These are phyloP conservation scores for Allium fistulosum DNA, from an alignment of 106 monocot genomes.

Conservation along the genomic window DNA sequence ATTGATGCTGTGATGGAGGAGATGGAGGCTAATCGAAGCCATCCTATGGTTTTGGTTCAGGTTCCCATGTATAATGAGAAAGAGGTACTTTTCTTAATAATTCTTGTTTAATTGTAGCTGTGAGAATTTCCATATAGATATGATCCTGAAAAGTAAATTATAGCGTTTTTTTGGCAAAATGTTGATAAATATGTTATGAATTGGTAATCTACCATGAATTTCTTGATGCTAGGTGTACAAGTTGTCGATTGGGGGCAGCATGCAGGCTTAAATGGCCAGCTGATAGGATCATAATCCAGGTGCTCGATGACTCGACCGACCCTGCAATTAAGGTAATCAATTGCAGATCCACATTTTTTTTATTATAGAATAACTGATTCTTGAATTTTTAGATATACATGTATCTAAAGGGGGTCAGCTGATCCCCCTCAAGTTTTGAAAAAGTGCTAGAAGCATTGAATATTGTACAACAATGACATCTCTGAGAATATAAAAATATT, in stretches of 20 bases:
- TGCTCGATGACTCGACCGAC: conserved; percentile 76
- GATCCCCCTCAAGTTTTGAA: too few species aligned
- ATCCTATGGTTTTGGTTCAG: conserved; percentile 51
- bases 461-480: too few species aligned
- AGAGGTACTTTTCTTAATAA: conserved; percentile 23
- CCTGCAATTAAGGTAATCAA: conserved; percentile 28
- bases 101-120: not conserved
- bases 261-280: conserved; percentile 40
- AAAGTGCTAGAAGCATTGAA: too few species aligned
- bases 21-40: conserved; percentile 16
- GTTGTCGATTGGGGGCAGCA: conserved; percentile 48
- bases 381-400: not conserved
- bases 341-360: not conserved
- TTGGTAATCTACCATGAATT: not conserved
- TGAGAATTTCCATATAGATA: not conserved
- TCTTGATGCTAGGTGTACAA: conserved; percentile 30
- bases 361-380: not conserved
- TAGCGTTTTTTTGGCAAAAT: not conserved
- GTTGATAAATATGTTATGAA: not conserved
- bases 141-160: not conserved
- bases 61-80: conserved; percentile 66
- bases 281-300: conserved; percentile 43
- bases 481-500: too few species aligned
- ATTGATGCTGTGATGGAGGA: conserved; percentile 25
- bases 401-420: too few species aligned